Conservation (phyloP, 2,329 filamentous ascomycete species). For the Phoma sp. region DNA sequence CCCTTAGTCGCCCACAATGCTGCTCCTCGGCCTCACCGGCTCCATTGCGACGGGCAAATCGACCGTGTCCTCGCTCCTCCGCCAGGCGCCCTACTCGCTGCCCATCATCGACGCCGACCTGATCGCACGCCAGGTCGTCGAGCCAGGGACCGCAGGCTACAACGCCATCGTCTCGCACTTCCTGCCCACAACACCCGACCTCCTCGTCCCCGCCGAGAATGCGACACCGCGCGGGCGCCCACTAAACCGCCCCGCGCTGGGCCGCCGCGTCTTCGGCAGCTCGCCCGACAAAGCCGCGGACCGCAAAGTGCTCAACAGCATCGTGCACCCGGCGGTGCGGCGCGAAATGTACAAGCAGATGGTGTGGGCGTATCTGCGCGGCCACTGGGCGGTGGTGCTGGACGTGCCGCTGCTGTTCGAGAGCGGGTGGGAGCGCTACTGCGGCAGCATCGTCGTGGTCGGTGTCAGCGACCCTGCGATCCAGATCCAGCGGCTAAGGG, state of each 20-base stretch:
- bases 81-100: slow-evolving; percentile 79
- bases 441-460: slow-evolving; percentile 85
- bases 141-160: slow-evolving; percentile 88
- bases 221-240: slow-evolving; percentile 69
- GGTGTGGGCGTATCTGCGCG: slow-evolving; percentile 73
- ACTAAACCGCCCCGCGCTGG: slow-evolving; percentile 85
- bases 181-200: slow-evolving; percentile 79
- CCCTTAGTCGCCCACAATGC: slow-evolving; percentile 63
- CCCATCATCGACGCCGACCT: slow-evolving; percentile 95
- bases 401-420: slow-evolving; percentile 95
- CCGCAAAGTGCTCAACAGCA: slow-evolving; percentile 79
- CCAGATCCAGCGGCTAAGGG: slow-evolving; percentile 80
- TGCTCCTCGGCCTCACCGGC: slow-evolving; percentile 93
- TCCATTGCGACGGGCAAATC: slow-evolving; percentile 99
- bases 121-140: slow-evolving; percentile 90
- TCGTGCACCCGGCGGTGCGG: slow-evolving; percentile 91
- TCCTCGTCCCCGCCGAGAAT: slow-evolving; percentile 66
- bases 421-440: slow-evolving; percentile 81
- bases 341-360: slow-evolving; percentile 80
- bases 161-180: slow-evolving; percentile 83
- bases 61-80: slow-evolving; percentile 85
- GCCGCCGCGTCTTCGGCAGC: slow-evolving; percentile 83
- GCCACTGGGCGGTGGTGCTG: slow-evolving; percentile 87
- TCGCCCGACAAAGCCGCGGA: slow-evolving; percentile 73
- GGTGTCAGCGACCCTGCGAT: slow-evolving; percentile 79